A percentile compares a stretch with the other conserved stretches of the same genome.
Conservation (phyloP, 1,139 yeast genomes). For the Trichomonascaceae sp. region DNA sequence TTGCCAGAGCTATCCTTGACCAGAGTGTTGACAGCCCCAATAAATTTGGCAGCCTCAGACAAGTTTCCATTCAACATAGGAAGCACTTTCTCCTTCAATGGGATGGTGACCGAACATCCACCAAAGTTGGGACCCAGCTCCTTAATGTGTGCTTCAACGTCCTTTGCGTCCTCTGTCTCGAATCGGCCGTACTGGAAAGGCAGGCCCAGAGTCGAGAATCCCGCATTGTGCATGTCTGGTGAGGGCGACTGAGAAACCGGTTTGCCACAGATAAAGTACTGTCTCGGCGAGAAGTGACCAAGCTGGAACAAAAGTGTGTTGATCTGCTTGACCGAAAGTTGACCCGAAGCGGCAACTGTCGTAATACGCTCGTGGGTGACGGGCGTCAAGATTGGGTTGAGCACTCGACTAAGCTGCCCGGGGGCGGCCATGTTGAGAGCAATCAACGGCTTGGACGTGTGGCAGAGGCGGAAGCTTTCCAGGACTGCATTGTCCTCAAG, state of each 20-base stretch:
- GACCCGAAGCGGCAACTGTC: conserved; percentile 66
- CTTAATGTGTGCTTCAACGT: conserved; percentile 33
- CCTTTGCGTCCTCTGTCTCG: conserved; percentile 53
- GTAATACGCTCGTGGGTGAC: conserved; percentile 60
- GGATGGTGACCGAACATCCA: conserved; percentile 87
- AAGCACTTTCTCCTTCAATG: conserved; percentile 70
- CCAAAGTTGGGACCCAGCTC: conserved; percentile 52
- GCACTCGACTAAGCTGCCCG: conserved; percentile 70
- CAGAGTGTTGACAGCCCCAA: conserved; percentile 93
- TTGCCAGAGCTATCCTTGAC: conserved; percentile 35
- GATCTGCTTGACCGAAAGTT: conserved; percentile 42
- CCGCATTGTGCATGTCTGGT: conserved; percentile 72
- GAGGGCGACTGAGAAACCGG: conserved; percentile 84
- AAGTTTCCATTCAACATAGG: conserved; percentile 43
- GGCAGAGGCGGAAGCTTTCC: conserved; percentile 49
- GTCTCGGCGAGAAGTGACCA: conserved; percentile 46
- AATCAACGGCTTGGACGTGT: conserved; percentile 46
- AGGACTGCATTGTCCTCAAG: conserved; percentile 58
- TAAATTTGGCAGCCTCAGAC: conserved; percentile 54
- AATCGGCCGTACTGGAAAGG: conserved; percentile 61
- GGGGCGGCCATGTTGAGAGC: conserved; percentile 69
- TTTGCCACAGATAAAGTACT: conserved; percentile 66
- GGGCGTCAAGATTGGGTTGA: conserved; percentile 69
- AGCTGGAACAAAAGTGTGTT: conserved; percentile 44
- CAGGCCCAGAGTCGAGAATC: conserved; percentile 56